Evolutionary conservation across 768 basidiomycete species (phyloP).

Genomic region (Trametes coccinea): DNA sequence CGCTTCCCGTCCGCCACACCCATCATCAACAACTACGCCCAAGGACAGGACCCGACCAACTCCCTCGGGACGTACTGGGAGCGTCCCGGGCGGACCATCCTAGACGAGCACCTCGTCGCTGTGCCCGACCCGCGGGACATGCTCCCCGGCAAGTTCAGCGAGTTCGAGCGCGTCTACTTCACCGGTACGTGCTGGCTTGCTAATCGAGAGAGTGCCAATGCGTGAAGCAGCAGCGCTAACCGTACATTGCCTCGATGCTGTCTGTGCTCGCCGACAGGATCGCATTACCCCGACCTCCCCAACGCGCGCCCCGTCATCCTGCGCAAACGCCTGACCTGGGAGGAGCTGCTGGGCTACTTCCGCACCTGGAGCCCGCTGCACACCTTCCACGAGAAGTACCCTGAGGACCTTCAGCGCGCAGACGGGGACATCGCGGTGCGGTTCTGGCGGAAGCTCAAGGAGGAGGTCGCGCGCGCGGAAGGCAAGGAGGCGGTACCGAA

Average conservation of each 20-base stretch:
- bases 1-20: slow-evolving; percentile 57
- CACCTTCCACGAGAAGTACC: slow-evolving; percentile 62
- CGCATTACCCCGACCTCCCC: slow-evolving; percentile 43
- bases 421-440: slow-evolving; percentile 68
- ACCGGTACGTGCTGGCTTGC: slow-evolving; percentile 42
- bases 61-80: slow-evolving; percentile 78
- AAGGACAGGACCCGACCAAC: slow-evolving; percentile 52
- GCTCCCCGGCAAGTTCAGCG: slow-evolving; percentile 38
- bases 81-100: slow-evolving; percentile 74
- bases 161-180: slow-evolving; percentile 58
- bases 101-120: slow-evolving; percentile 68
- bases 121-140: slow-evolving; percentile 53
- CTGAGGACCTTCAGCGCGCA: slow-evolving; percentile 48
- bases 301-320: slow-evolving; percentile 51
- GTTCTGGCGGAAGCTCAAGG: slow-evolving; percentile 57
- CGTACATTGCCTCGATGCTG: too few species aligned
- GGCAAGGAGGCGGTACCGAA: slow-evolving; percentile 23
- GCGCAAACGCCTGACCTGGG: slow-evolving; percentile 61
- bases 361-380: slow-evolving; percentile 71
- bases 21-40: slow-evolving; percentile 61
- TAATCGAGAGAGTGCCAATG: not conserved
- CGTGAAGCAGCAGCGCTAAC: too few species aligned
- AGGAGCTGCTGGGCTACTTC: slow-evolving; percentile 65
- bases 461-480: slow-evolving; percentile 32
- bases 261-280: slow-evolving; percentile 31